Conservation (phyloP, 2,329 filamentous ascomycete genomes). For the Ophiostoma tasmaniense region DNA sequence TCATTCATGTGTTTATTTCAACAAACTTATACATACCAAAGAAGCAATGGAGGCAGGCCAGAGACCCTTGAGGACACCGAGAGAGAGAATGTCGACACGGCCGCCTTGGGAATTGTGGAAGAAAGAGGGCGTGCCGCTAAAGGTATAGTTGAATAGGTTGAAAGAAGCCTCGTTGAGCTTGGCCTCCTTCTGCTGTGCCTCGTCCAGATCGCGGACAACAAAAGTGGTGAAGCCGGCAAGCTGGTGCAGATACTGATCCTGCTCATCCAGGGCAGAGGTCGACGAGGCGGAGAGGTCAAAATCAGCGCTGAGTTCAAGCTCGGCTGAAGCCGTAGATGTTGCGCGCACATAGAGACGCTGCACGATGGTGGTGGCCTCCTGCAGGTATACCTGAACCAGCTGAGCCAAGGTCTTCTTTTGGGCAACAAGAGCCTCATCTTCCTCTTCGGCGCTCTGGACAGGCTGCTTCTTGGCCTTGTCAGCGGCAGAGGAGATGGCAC, state of each 20-base stretch:
- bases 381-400: conserved; percentile 29
- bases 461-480: conserved; percentile 7
- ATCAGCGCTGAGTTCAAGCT: conserved; percentile 17
- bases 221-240: conserved; percentile 26
- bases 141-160: conserved; percentile 21
- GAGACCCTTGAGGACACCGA: conserved; percentile 27
- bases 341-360: conserved; percentile 36
- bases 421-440: neutral
- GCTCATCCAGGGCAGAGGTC: neutral
- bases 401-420: neutral
- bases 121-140: conserved; percentile 5
- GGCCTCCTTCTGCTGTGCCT: conserved; percentile 23
- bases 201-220: conserved; percentile 25
- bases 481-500: conserved; percentile 14
- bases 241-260: conserved; percentile 23
- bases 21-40: conserved; percentile 21
- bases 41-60: conserved; percentile 23
- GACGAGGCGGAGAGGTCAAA: conserved; percentile 17
- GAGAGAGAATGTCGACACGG: conserved; percentile 20
- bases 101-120: conserved; percentile 20
- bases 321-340: conserved; percentile 21
- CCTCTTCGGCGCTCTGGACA: neutral
- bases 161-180: conserved; percentile 24
- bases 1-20: neutral
- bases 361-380: conserved; percentile 32